Conservation (phyloP, 306 rosid species). For the Vachellia pachyceras region DNA sequence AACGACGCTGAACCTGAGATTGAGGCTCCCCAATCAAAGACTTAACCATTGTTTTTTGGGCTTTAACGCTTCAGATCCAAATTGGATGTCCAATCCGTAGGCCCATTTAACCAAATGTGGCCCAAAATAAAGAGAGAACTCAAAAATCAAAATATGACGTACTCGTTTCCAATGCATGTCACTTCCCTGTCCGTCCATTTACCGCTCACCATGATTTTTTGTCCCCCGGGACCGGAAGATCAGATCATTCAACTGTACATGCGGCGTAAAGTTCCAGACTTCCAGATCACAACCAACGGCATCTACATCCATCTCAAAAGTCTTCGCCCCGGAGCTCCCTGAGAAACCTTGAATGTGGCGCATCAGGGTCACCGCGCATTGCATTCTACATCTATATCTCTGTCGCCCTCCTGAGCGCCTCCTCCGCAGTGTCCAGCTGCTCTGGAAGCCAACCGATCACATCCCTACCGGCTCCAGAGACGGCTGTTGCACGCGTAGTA, state of each 20-base stretch:
- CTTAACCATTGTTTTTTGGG: background rate
- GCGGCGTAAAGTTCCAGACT: background rate
- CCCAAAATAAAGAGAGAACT: too few species aligned
- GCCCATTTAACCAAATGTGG: background rate
- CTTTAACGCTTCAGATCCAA: background rate
- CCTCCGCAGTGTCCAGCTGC: constrained; percentile 86
- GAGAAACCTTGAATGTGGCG: constrained; percentile 72
- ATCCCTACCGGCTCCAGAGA: constrained; percentile 36
- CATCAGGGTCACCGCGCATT: constrained; percentile 72
- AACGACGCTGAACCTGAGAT: too few species aligned
- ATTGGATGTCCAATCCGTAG: background rate
- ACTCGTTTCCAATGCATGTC: background rate
- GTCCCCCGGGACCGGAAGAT: background rate
- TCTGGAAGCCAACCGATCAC: constrained; percentile 75
- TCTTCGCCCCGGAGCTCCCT: constrained; percentile 67
- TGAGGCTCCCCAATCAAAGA: too few species aligned
- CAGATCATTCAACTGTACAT: background rate
- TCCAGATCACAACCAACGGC: background rate
- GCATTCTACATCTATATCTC: constrained; percentile 71
- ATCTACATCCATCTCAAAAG: constrained; percentile 41
- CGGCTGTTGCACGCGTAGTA: constrained; percentile 43
- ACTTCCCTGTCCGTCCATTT: too few species aligned
- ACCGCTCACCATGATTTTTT: too few species aligned
- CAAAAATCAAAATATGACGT: too few species aligned
- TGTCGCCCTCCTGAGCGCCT: constrained; percentile 63